Evolutionary conservation across 1,284 basidiomycete genomes (phyloP), one percentile per base, ranked within the genome.

Genomic region (Ceratobasidium sp.): DNA sequence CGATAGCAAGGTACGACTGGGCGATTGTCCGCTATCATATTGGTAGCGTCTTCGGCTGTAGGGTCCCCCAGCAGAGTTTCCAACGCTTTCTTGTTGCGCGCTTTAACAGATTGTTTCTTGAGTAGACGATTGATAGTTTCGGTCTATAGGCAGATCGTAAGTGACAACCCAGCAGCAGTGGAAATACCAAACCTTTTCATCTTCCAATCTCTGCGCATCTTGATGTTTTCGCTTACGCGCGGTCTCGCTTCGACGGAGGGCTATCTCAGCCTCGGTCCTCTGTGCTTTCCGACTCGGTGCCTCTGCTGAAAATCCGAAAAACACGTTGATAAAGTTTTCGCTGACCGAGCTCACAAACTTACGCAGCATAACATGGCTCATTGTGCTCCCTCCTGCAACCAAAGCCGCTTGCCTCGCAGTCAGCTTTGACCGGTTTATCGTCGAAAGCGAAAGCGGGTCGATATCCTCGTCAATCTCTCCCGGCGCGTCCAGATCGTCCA

Each of bases 61-160:
- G 58, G 12, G n/a, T 73, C 71, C 9, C 58, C 58, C 58, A 63
- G 42, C 26, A 44, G 60, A 3, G 58, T 63, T 9, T 78, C 79
- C 33, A 67, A 42, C 23, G 77, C 72, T 46, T 77, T 79, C 33
- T 79, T 79, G 53, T 67, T 56, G 23, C 79, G 79, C 13, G 79
- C 76, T 40, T 61, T 73, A 10, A 69, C 82, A 9, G 93, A 92
- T 83, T 95, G 94, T 83, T 97, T 97, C 84, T 95, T 96, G 44
- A 97, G 90, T 2, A 97, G 89, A 23, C 95, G 92, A 82, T 97
- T 97, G 85, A 97, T 97, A 0, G 96, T 96, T 84, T 96, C 94
- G 56, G 89, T 91, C 92, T 94, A 63, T 26, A 60, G 56, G 70
- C 58, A 49, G 39, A 77, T 56, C 55, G 53, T 78, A 26, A 60